A percentile compares a stretch with the other conserved stretches of the same genome.
phyloP scores from a whole-genome alignment of 805 yeast species.

The Ogataea ramenticola region DNA sequence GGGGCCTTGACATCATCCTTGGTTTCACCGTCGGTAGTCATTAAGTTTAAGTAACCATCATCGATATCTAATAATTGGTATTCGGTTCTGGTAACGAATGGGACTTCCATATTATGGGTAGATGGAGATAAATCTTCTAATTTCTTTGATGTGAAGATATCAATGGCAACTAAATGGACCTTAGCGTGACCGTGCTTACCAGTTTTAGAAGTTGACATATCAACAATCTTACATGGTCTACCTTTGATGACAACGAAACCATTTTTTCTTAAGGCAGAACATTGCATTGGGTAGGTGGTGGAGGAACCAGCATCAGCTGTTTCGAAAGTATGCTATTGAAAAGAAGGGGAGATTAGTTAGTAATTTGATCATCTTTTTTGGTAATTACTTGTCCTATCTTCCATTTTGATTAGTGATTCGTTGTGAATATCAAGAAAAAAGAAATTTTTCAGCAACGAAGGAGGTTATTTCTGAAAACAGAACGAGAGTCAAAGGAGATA shows the following conservation, averaged over 20 bases:
- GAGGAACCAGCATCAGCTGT: slow-evolving; percentile 99
- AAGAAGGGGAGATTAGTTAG: not conserved
- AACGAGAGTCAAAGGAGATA: too few relatives aligned
- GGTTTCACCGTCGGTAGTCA: slow-evolving; percentile 97
- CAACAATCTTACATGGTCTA: slow-evolving; percentile 99
- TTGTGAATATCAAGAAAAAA: too few relatives aligned
- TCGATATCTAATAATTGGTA: slow-evolving; percentile 96
- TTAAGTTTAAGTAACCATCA: slow-evolving; percentile 94
- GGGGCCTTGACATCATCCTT: slow-evolving; percentile 98
- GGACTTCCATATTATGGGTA: slow-evolving; percentile 99
- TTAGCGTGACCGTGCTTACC: slow-evolving; percentile 99
- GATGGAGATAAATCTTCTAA: slow-evolving; percentile 99
- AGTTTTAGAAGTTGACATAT: slow-evolving; percentile 99
- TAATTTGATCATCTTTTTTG: slow-evolving; percentile 1
- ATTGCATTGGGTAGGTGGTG: slow-evolving; percentile 96
- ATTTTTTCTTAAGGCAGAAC: slow-evolving; percentile 99
- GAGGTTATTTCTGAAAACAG: too few relatives aligned
- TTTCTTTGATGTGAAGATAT: slow-evolving; percentile 98
- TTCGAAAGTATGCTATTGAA: slow-evolving; percentile 79
- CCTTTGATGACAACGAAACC: slow-evolving; percentile 98
- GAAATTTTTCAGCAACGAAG: too few relatives aligned
- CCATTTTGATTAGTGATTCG: too few relatives aligned
- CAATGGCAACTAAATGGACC: slow-evolving; percentile 98
- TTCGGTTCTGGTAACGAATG: slow-evolving; percentile 93
- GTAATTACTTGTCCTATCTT: too few relatives aligned